These are phyloP conservation scores for Sclerotinia spermophila DNA, from an alignment of 2,329 filamentous ascomycete species.

Conservation along the genomic window DNA sequence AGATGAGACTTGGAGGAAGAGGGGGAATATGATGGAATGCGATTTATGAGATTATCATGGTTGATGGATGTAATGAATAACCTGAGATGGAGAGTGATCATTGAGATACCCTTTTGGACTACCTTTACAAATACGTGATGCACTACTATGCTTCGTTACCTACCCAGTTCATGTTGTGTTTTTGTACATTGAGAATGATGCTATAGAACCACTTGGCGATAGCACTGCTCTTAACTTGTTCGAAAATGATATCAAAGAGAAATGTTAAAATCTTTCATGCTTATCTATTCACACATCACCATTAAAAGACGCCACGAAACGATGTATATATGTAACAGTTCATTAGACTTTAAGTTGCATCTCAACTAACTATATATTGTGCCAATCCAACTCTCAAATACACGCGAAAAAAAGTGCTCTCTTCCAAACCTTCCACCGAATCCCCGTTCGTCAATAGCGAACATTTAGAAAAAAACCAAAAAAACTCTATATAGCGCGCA, in stretches of 20 bases:
- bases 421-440: not conserved
- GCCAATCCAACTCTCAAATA: conserved; percentile 6
- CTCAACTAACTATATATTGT: conserved; percentile 11
- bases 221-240: not conserved
- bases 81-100: not conserved
- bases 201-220: not conserved
- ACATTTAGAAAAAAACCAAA: conserved; percentile 13
- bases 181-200: not conserved
- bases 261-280: not conserved
- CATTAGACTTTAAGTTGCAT: conserved; percentile 15
- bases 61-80: not conserved
- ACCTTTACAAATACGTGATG: not conserved
- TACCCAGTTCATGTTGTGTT: not conserved
- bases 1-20: not conserved
- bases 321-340: not conserved
- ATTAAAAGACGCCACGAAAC: not conserved
- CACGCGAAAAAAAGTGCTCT: not conserved
- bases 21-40: not conserved
- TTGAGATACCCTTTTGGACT: conserved; percentile 1
- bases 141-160: not conserved
- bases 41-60: not conserved
- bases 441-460: not conserved
- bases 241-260: not conserved
- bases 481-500: conserved; percentile 8
- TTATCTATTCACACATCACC: not conserved